Evolutionary conservation across 371 early-diverging fungal species (phyloP).

Genomic region (Mortierella sp.): DNA sequence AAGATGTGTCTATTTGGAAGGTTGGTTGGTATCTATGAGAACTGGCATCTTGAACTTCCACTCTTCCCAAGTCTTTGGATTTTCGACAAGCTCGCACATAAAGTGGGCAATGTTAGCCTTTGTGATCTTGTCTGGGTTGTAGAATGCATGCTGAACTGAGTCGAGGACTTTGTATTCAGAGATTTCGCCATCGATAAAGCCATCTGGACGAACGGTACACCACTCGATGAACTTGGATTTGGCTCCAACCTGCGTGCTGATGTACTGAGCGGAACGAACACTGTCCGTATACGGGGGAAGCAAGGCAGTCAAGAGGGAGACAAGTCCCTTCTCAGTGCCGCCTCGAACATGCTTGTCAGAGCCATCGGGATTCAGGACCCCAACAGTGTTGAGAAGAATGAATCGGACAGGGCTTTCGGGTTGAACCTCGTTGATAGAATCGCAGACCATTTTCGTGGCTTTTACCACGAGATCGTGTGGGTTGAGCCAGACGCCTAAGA

Average conservation of each 20-base stretch:
- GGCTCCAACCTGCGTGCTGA: conserved; percentile 22
- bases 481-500: conserved; percentile 27
- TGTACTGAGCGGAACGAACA: conserved; percentile 25
- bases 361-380: conserved; percentile 33
- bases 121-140: conserved; percentile 23
- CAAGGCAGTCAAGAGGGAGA: conserved; percentile 16
- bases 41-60: conserved; percentile 42
- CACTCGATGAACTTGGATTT: conserved; percentile 16
- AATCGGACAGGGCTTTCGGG: conserved; percentile 22
- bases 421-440: conserved; percentile 21
- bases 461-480: conserved; percentile 22
- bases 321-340: conserved; percentile 12
- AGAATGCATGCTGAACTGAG: conserved; percentile 25
- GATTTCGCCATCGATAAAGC: conserved; percentile 32
- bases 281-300: conserved; percentile 35
- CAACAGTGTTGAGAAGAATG: conserved; percentile 31
- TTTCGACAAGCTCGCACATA: conserved; percentile 25
- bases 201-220: conserved; percentile 28
- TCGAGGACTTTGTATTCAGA: conserved; percentile 25
- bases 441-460: conserved; percentile 31
- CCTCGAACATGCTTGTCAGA: conserved; percentile 23
- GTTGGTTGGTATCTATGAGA: conserved; percentile 30
- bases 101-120: conserved; percentile 42
- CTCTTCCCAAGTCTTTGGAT: conserved; percentile 8
- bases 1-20: conserved; percentile 12